These are phyloP conservation scores for Acacia melanoxylon DNA, from an alignment of 306 rosid species.

Conservation along the genomic window DNA sequence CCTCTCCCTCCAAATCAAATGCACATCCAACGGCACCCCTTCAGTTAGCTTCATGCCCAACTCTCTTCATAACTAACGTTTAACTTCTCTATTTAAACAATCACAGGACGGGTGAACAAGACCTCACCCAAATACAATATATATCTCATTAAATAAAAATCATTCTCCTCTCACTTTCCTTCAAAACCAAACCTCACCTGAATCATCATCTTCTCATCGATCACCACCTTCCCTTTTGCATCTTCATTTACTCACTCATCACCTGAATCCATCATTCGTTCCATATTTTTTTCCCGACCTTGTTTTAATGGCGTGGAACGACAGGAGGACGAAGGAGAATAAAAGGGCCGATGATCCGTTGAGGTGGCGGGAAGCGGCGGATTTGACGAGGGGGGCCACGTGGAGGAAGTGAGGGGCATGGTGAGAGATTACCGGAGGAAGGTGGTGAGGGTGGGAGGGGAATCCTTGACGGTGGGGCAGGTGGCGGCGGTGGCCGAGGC, in stretches of 20 bases:
- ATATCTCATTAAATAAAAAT: no score
- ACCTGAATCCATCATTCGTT: neutral
- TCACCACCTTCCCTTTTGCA: neutral
- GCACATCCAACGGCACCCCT: neutral
- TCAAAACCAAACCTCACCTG: neutral
- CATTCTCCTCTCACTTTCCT: no score
- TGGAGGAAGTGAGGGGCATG: constrained; percentile 69
- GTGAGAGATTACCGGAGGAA: constrained; percentile 51
- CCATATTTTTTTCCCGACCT: neutral
- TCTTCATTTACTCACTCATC: neutral
- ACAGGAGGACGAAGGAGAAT: neutral
- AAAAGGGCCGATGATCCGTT: constrained; percentile 40
- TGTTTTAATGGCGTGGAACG: neutral
- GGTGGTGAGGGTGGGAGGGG: constrained; percentile 58
- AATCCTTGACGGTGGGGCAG: constrained; percentile 51
- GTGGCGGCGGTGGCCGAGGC: constrained; percentile 61
- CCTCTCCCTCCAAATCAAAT: neutral
- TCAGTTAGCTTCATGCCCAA: neutral
- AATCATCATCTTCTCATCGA: neutral
- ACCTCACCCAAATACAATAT: neutral
- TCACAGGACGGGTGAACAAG: neutral
- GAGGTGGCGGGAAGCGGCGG: constrained; percentile 59
- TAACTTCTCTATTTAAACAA: neutral
- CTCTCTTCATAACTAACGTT: neutral
- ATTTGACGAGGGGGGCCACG: constrained; percentile 52